Base-by-base conservation (phyloP, 2,329 filamentous ascomycete species). In the Colletotrichum sojae region DNA sequence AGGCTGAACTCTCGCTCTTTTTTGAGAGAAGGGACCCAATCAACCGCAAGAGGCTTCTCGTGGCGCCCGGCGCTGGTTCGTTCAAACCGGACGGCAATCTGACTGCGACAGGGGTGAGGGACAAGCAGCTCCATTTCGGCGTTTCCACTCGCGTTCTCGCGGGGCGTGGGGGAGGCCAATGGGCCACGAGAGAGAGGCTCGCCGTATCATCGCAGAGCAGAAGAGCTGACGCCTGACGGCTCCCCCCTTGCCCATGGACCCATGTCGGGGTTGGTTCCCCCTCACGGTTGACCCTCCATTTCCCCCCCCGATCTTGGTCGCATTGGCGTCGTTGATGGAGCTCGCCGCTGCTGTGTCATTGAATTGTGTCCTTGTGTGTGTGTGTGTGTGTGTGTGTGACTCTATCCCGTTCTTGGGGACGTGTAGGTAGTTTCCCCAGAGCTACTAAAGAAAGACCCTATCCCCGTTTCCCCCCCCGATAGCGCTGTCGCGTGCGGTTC, bases 81-180 rank as follows among this genome's bases (percentile, higher is more conserved):
- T 13, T 27, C 36, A 13, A 0, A 20, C 54, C 4, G 6, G 0
- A 31, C 31, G 31, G 31, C 31, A 36, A 43, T 43, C 40, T 43
- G 40, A 43, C 40, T 36, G 31, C 31, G 31, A 36, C 31, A 36
- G 31, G 31, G 31, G 31, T 36, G 54, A 6, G 6, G 31, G 6
- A 15, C 45, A 36, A 9, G 4, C 1, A 12, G 16, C 16, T 40
- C 20, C 65, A 58, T 59, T 53, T 68, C 60, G 60, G 66, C 55
- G 64, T 67, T 67, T 53, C 64, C 64, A 63, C 64, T 18, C 53
- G 16, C 45, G 9, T n/a, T 46, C 49, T 31, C 56, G 55, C 62
- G 66, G 62, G 54, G 66, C 66, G 66, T 69, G 62, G 66, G 66
- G 66, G 66, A 65, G 31, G n/a, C 8, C 20, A 39, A 12, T 15